Conservation (phyloP, 257 asterid genomes). For the Salvia hispanica region DNA sequence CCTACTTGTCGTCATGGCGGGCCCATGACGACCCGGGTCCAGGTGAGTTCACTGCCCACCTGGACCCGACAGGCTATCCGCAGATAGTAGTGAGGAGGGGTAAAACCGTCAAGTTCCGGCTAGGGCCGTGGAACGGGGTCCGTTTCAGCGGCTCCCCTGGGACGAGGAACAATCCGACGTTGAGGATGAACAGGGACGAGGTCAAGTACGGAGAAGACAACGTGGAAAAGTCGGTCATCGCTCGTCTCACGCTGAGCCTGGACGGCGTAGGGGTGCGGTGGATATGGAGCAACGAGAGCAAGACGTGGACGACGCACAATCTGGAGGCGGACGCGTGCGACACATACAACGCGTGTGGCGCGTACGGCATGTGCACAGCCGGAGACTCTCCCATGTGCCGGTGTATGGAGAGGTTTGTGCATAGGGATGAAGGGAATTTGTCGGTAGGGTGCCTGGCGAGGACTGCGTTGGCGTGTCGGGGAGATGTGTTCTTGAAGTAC, state of each 20-base stretch:
- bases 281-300: conserved; percentile 35
- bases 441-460: conserved; percentile 36
- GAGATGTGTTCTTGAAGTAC: conserved; percentile 35
- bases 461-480: conserved; percentile 27
- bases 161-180: conserved; percentile 19
- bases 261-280: conserved; percentile 25
- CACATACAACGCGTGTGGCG: conserved; percentile 43
- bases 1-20: conserved; percentile 1
- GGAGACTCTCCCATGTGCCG: conserved; percentile 35
- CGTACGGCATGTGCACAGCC: conserved; percentile 38
- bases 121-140: conserved; percentile 30
- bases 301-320: conserved; percentile 35
- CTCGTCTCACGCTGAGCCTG: conserved; percentile 19
- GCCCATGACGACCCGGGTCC: conserved; percentile 22
- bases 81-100: neutral
- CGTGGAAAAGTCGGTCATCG: conserved; percentile 2
- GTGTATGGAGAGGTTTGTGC: conserved; percentile 43
- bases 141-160: conserved; percentile 41
- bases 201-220: conserved; percentile 16
- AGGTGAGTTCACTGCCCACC: neutral
- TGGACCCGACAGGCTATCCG: conserved; percentile 21
- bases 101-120: neutral
- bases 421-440: conserved; percentile 32
- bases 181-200: conserved; percentile 31
- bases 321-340: conserved; percentile 41